Conservation (phyloP, 2,329 filamentous ascomycete species). For the Tolypocladium pustulatum region DNA sequence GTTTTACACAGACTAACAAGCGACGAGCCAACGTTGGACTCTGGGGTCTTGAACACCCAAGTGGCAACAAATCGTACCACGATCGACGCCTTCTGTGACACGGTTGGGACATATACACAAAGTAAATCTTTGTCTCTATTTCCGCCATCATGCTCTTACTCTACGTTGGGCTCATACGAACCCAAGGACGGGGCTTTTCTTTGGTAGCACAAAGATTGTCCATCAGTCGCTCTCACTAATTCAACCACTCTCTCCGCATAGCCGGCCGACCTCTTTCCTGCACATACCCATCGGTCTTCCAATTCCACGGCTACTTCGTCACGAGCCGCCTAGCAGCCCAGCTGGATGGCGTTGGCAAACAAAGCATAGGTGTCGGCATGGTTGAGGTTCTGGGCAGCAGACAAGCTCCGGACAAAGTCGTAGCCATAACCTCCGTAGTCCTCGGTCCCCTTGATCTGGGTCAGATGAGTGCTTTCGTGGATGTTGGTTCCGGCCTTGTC, state of each 20-base stretch:
- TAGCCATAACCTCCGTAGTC: slow-evolving; percentile 49
- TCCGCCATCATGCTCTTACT: background rate
- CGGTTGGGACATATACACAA: too few relatives aligned
- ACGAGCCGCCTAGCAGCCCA: slow-evolving; percentile 24
- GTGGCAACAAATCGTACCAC: too few relatives aligned
- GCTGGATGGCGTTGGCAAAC: slow-evolving; percentile 26
- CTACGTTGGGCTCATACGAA: background rate
- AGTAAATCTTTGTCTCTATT: too few relatives aligned
- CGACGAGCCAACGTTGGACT: background rate
- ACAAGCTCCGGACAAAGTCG: slow-evolving; percentile 38
- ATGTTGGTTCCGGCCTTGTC: slow-evolving; percentile 55
- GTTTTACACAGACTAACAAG: background rate
- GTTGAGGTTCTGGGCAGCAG: slow-evolving; percentile 37
- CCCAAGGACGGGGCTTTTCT: too few relatives aligned
- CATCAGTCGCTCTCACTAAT: background rate
- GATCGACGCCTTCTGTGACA: too few relatives aligned
- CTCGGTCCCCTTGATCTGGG: slow-evolving; percentile 44
- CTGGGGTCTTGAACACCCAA: too few relatives aligned
- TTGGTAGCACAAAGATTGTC: too few relatives aligned
- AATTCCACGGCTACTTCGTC: background rate
- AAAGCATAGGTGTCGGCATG: slow-evolving; percentile 52
- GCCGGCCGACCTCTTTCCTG: background rate
- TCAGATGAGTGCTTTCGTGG: slow-evolving; percentile 56
- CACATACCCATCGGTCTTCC: background rate
- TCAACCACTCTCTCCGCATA: background rate